These are phyloP conservation scores for Wickerhamiella cacticola DNA, from an alignment of 805 yeast species.

Conservation along the genomic window DNA sequence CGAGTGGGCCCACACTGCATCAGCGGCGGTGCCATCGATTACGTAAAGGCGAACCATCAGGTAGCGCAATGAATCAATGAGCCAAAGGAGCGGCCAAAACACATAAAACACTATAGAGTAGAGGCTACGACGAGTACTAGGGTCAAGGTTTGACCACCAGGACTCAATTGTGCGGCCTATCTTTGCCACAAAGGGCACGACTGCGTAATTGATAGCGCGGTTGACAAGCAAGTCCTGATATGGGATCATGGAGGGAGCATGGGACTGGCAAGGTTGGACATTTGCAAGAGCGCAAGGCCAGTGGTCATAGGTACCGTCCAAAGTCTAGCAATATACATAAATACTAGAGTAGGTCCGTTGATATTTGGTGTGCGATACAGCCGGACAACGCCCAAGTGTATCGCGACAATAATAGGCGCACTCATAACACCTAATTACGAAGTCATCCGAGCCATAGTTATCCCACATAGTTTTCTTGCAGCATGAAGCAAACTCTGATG, in stretches of 20 bases:
- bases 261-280: too few relatives aligned
- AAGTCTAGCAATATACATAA: too few relatives aligned
- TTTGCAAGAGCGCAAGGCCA: too few relatives aligned
- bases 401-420: too few relatives aligned
- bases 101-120: background rate
- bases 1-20: conserved; percentile 8
- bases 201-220: conserved; percentile 12
- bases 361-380: too few relatives aligned
- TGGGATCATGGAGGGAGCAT: conserved; percentile 6
- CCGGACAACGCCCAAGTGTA: too few relatives aligned
- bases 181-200: conserved; percentile 11
- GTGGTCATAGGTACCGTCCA: too few relatives aligned
- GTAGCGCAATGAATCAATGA: conserved; percentile 9
- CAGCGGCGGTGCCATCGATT: background rate
- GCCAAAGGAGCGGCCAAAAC: conserved; percentile 1
- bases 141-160: conserved; percentile 8
- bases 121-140: conserved; percentile 4
- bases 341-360: too few relatives aligned
- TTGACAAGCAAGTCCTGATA: conserved; percentile 4
- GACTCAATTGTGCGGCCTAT: background rate
- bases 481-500: too few relatives aligned
- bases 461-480: too few relatives aligned
- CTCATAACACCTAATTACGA: too few relatives aligned
- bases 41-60: conserved; percentile 11
- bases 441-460: too few relatives aligned